Base-by-base conservation (phyloP, 2,329 filamentous ascomycete species). In the Botrytis elliptica region DNA sequence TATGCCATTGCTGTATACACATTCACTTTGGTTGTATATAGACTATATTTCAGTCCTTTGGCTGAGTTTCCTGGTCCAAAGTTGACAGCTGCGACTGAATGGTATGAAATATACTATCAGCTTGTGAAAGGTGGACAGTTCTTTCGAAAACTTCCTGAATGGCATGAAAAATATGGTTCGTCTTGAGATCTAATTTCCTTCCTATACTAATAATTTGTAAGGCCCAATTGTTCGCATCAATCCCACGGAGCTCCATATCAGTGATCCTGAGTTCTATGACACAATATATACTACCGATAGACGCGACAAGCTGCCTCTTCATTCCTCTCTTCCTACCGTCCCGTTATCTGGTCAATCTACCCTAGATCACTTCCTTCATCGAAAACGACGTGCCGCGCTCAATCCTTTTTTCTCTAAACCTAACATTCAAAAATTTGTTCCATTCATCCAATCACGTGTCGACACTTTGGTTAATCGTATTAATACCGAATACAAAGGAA, bases 61-160 rank as follows among this genome's bases (percentile, higher is more conserved):
- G 75, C 79, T 20, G 60, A 74, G 1, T 82, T 83, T 67, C 81
- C 79, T 5, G 82, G 81, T 9, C 81, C 82, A 3, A 80, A 75
- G 29, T 71, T 81, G 1, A 81, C 82, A 22, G 81, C 81, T 4
- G 76, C 80, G 29, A 81, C 78, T 3, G 62, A 63, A n/a, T 79
- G 75, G 79, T 81, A 81, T 57, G 76, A 79, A 40, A 70, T 74
- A 8, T 86, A 85, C 77, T 85, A 85, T 73, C 84, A 86, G 73
- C 79, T 85, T 36, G 73, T 84, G 55, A 79, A 82, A 12, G 81
- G 82, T 9, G 71, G 71, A 25, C 79, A 84, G 75, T 85, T 85
- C 74, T 83, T 79, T 25, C 83, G 81, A 76, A 81, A 85, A 73
- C 83, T 86, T 46, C 78, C 81, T 59, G 79, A 83, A 70, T 78